phyloP scores from a whole-genome alignment of 2,329 filamentous ascomycete species.

The Paecilomyces sp. region DNA sequence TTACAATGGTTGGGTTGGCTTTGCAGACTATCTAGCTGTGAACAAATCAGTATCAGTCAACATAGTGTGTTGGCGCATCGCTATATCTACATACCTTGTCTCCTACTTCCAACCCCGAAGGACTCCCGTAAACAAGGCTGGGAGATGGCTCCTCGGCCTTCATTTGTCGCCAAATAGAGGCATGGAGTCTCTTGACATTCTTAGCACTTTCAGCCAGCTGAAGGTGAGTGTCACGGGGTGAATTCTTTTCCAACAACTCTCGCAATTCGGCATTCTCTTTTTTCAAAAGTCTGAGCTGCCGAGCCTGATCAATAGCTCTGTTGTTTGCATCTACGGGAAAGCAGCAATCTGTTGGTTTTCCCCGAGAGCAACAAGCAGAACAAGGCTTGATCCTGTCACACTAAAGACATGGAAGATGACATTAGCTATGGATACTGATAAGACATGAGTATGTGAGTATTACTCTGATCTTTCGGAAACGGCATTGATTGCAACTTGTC shows the following conservation, averaged over 20 bases:
- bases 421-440: not conserved
- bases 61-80: not conserved
- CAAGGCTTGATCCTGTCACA: slow-evolving; percentile 5
- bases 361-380: not conserved
- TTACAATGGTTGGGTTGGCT: not conserved
- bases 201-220: not conserved
- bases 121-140: not conserved
- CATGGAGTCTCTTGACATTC: not conserved
- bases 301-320: slow-evolving; percentile 2
- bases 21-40: not conserved
- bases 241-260: not conserved
- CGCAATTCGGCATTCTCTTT: not conserved
- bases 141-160: not conserved
- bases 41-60: not conserved
- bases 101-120: not conserved
- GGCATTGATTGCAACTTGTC: slow-evolving; percentile 3
- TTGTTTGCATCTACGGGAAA: slow-evolving; percentile 1
- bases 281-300: not conserved
- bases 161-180: not conserved
- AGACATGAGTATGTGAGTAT: not conserved
- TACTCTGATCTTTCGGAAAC: slow-evolving; percentile 3
- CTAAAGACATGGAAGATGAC: not conserved
- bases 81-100: not conserved
- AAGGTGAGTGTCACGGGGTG: not conserved
- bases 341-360: not conserved